Conservation (phyloP, 2,329 filamentous ascomycete species). For the Pseudocercospora cruenta region DNA sequence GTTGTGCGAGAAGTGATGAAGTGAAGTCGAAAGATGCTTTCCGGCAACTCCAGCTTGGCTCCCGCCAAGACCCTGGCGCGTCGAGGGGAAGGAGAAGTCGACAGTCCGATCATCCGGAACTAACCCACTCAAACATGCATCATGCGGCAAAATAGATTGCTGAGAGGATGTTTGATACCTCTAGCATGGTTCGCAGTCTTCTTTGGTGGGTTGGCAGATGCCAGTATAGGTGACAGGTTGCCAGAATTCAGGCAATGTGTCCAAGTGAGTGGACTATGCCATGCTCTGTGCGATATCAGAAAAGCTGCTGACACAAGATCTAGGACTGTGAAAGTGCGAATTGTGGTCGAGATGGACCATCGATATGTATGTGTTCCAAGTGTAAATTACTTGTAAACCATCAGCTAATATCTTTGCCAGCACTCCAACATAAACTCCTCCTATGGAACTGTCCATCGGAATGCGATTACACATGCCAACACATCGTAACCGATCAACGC, state of each 20-base stretch:
- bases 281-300: not conserved
- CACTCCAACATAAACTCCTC: conserved; percentile 80
- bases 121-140: conserved; percentile 30
- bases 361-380: conserved; percentile 66
- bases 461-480: conserved; percentile 98
- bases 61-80: conserved; percentile 5
- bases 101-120: conserved; percentile 2
- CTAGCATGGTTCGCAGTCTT: conserved; percentile 19
- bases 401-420: conserved; percentile 49
- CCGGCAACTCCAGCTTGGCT: not conserved
- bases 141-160: conserved; percentile 29
- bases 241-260: conserved; percentile 89
- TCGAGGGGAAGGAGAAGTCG: conserved; percentile 6
- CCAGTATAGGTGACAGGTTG: conserved; percentile 80
- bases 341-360: conserved; percentile 68
- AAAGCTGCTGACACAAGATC: not conserved
- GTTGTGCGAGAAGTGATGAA: not conserved
- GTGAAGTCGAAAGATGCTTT: conserved; percentile 4
- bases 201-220: conserved; percentile 42
- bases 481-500: conserved; percentile 78
- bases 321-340: conserved; percentile 82
- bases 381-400: conserved; percentile 20
- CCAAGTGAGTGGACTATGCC: conserved; percentile 57
- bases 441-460: conserved; percentile 91
- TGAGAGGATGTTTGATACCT: conserved; percentile 29